A percentile compares a stretch with the other conserved stretches of the same genome.
Evolutionary conservation across 768 basidiomycete species (phyloP).

Genomic region (Suillus tomentosus): DNA sequence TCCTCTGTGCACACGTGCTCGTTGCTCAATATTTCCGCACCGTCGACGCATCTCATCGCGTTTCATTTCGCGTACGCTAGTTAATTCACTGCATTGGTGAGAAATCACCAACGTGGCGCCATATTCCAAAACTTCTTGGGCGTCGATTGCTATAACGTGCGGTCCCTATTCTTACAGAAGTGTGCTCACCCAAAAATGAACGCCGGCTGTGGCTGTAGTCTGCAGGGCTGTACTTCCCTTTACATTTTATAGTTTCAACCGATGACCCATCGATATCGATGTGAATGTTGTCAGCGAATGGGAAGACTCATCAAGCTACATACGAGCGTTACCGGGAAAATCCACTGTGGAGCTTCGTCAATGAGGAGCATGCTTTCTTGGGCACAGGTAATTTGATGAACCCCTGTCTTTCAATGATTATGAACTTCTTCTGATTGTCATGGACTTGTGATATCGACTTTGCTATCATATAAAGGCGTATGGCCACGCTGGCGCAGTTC

Average conservation of each 20-base stretch:
- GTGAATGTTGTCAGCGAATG: slow-evolving; percentile 46
- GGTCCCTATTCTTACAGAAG: slow-evolving; percentile 1
- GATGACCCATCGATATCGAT: slow-evolving; percentile 44
- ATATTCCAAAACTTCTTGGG: background rate
- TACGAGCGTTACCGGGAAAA: slow-evolving; percentile 40
- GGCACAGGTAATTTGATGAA: slow-evolving; percentile 37
- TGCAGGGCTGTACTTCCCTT: slow-evolving; percentile 32
- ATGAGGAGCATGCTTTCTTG: slow-evolving; percentile 32
- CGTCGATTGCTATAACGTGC: slow-evolving; percentile 4
- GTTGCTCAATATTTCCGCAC: slow-evolving; percentile 3
- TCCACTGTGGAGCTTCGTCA: slow-evolving; percentile 32
- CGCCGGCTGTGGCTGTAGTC: slow-evolving; percentile 13
- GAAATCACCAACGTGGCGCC: slow-evolving; percentile 3
- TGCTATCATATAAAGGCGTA: slow-evolving; percentile 1
- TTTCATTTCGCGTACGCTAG: background rate
- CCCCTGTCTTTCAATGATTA: slow-evolving; percentile 1
- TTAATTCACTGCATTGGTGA: slow-evolving; percentile 5
- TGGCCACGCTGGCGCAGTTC: slow-evolving; percentile 5
- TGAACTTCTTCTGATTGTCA: slow-evolving; percentile 4
- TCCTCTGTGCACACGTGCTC: background rate
- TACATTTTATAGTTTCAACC: slow-evolving; percentile 48
- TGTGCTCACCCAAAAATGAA: slow-evolving; percentile 9
- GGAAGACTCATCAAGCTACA: slow-evolving; percentile 42
- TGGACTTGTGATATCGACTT: slow-evolving; percentile 4
- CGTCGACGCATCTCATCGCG: background rate